Percentiles rank a stretch among this genome's conserved stretches.
Evolutionary conservation across 257 asterid genomes (phyloP).

Genomic region (Fraxinus excelsior): DNA sequence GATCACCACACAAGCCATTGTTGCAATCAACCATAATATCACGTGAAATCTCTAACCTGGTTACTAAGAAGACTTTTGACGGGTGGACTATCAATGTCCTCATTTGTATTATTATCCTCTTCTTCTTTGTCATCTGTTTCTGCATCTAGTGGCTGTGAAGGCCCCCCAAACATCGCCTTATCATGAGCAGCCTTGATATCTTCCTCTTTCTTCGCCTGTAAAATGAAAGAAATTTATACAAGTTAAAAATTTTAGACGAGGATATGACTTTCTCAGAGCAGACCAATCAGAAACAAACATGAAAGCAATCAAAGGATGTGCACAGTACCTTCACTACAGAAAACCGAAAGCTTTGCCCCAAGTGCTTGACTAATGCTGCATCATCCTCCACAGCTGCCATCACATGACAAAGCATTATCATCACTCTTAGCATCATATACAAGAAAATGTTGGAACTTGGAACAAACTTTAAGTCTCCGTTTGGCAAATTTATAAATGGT

Average conservation of each 20-base stretch:
- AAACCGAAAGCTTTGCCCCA: conserved; percentile 88
- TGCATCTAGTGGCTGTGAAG: conserved; percentile 41
- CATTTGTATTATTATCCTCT: conserved; percentile 24
- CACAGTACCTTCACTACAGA: conserved; percentile 66
- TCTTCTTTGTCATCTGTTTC: conserved; percentile 42
- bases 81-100: conserved; percentile 34
- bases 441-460: neutral
- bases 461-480: too few relatives aligned
- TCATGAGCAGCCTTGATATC: conserved; percentile 74
- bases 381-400: conserved; percentile 87
- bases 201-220: conserved; percentile 71
- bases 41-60: conserved; percentile 51
- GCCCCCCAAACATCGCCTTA: conserved; percentile 82
- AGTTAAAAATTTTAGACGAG: neutral
- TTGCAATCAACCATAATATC: neutral
- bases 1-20: neutral
- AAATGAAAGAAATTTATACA: neutral
- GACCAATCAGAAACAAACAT: neutral
- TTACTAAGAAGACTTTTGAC: conserved; percentile 60
- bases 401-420: conserved; percentile 17
- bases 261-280: neutral
- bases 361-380: conserved; percentile 64
- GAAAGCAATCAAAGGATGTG: neutral
- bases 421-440: neutral
- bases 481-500: too few relatives aligned